phyloP scores from a whole-genome alignment of 2,329 filamentous ascomycete species.

The Pezicula carpinea region DNA sequence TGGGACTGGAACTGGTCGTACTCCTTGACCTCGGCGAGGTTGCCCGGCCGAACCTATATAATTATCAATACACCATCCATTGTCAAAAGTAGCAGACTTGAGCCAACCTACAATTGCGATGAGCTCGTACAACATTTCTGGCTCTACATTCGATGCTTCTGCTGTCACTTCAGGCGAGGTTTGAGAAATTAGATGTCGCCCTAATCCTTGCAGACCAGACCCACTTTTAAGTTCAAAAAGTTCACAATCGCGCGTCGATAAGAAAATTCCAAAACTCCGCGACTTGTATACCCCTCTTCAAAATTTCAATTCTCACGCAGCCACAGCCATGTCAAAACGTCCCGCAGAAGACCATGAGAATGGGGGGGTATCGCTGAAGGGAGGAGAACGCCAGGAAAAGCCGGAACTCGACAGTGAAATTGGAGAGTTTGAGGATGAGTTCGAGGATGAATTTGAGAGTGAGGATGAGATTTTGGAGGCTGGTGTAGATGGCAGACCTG shows the following conservation, averaged over 20 bases:
- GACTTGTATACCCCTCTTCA: background rate
- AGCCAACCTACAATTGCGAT: conserved; percentile 76
- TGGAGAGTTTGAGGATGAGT: conserved; percentile 92
- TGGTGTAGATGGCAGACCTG: conserved; percentile 86
- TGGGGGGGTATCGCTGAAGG: conserved; percentile 50
- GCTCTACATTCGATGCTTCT: background rate
- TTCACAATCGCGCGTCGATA: conserved; percentile 10
- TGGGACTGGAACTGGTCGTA: too few relatives aligned
- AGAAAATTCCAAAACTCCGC: conserved; percentile 11
- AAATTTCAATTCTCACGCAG: background rate
- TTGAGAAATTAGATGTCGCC: background rate
- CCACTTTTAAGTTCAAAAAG: background rate
- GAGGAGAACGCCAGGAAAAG: conserved; percentile 55
- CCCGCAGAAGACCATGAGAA: conserved; percentile 44
- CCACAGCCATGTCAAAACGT: conserved; percentile 52
- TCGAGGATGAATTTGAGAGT: conserved; percentile 86
- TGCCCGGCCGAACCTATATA: conserved; percentile 82
- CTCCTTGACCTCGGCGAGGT: conserved; percentile 91
- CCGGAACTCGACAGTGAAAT: conserved; percentile 64
- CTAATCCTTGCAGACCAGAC: background rate
- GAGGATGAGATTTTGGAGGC: conserved; percentile 92
- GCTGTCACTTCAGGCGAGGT: background rate
- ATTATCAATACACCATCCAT: conserved; percentile 14
- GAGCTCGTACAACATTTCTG: conserved; percentile 90
- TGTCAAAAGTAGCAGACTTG: background rate